Evolutionary conservation across 1,284 basidiomycete genomes (phyloP), one percentile per base, ranked within the genome.

Genomic region (Cerioporus squamosus): DNA sequence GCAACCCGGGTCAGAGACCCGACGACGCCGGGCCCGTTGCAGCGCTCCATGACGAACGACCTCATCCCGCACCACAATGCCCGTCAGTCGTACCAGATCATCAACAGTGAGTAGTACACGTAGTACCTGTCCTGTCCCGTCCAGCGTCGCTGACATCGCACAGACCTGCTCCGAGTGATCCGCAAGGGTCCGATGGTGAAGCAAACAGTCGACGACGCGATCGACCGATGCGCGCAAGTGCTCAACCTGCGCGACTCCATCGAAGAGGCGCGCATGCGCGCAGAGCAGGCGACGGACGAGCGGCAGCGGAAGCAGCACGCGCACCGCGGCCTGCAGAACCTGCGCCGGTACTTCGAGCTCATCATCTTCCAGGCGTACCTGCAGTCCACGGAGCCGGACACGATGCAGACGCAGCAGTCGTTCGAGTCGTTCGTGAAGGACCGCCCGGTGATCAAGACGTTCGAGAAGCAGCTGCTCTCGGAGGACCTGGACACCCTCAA

Each of bases 341-440:
- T 97, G 22, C 81, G 88, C 53, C 86, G 91, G 64, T 98, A 98
- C 76, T 97, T 95, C 64, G 88, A 93, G 72, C 83, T 99, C 20
- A 89, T 98, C 61, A 84, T 97, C 31, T 98, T 99, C 79, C 94
- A 97, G 72, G 90, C 95, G 1, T 99, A 97, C 72, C 81, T 99
- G 26, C 91, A 93, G 66, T 93, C 94, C 17, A 91, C 85, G 0
- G 82, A 87, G 62, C 93, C 94, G 0, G 93, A 95, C 70, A 93
- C 90, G 1, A 82, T 94, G 71, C 77, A 85, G 51, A 86, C 89
- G 7, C 86, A 93, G 44, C 88, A 91, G 66, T 87, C 82, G 2
- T 90, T 97, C 49, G 93, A 92, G 67, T 83, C 80, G 3, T 97
- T 91, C 66, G 88, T 97, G 36, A 86, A 90, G 70, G 85, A 85